Conservation (phyloP, 306 rosid species). For the Acacia acuminata region DNA sequence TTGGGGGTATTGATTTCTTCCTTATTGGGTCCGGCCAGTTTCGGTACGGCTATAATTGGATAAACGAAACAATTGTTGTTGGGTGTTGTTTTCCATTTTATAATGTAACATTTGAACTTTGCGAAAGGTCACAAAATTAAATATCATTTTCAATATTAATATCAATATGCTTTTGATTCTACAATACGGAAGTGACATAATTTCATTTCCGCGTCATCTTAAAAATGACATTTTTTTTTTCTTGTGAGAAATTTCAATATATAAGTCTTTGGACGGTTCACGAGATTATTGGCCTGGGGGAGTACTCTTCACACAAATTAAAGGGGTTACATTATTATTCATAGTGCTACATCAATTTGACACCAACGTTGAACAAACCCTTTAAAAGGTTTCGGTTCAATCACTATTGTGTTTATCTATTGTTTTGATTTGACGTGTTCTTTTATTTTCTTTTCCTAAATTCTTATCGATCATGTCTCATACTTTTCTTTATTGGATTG, state of each 20-base stretch:
- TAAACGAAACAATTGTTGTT: neutral
- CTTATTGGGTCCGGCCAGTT: neutral
- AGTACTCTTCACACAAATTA: neutral
- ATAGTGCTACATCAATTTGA: neutral
- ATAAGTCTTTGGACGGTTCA: neutral
- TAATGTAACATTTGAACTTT: neutral
- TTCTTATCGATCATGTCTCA: neutral
- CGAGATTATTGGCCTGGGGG: neutral
- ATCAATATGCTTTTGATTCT: neutral
- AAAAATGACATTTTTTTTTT: neutral
- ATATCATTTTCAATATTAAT: neutral
- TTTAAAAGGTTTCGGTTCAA: neutral
- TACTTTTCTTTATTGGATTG: neutral
- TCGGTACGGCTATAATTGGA: constrained; percentile 6
- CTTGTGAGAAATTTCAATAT: neutral
- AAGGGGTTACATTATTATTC: neutral
- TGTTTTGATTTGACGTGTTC: neutral
- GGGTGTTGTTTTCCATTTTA: neutral
- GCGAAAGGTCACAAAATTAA: neutral
- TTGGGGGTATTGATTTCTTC: neutral
- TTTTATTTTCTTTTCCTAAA: neutral
- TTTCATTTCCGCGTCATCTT: neutral
- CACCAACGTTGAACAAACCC: neutral
- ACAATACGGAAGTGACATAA: neutral
- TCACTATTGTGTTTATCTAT: neutral